These are phyloP conservation scores for Maudiozyma turicensis DNA, from an alignment of 805 yeast species.

Conservation along the genomic window DNA sequence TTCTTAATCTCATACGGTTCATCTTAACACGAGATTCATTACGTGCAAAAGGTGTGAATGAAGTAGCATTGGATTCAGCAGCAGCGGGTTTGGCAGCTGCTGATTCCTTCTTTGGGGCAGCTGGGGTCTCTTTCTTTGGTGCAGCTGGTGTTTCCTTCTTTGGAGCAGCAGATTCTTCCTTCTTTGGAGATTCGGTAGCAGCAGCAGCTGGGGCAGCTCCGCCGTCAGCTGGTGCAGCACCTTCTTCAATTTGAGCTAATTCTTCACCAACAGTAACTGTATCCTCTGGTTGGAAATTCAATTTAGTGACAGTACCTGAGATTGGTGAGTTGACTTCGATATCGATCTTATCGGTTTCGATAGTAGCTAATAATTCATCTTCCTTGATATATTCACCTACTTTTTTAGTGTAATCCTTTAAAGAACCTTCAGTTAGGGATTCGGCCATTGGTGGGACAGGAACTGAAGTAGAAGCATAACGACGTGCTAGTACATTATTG, in stretches of 20 bases:
- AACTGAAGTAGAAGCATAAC: slow-evolving; percentile 41
- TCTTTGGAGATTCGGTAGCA: slow-evolving; percentile 15
- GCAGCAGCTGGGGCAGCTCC: slow-evolving; percentile 32
- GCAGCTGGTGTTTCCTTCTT: slow-evolving; percentile 27
- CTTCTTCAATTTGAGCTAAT: slow-evolving; percentile 74
- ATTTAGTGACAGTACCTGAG: slow-evolving; percentile 78
- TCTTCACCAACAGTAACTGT: slow-evolving; percentile 96
- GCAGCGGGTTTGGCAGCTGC: slow-evolving; percentile 16
- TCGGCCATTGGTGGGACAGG: slow-evolving; percentile 99
- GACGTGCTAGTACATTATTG: slow-evolving; percentile 3
- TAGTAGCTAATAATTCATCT: slow-evolving; percentile 91
- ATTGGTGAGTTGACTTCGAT: slow-evolving; percentile 94
- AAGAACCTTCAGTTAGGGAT: slow-evolving; percentile 93
- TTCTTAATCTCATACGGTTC: slow-evolving; percentile 99
- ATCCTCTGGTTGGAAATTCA: slow-evolving; percentile 76
- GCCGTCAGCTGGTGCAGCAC: slow-evolving; percentile 49
- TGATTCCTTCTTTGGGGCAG: slow-evolving; percentile 15
- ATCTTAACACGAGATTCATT: slow-evolving; percentile 86
- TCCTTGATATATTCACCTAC: slow-evolving; percentile 82
- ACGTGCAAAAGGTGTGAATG: slow-evolving; percentile 58
- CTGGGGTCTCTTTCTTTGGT: slow-evolving; percentile 30
- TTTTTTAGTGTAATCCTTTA: slow-evolving; percentile 54
- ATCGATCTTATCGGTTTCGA: slow-evolving; percentile 97
- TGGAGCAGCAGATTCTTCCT: slow-evolving; percentile 14
- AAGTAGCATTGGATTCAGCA: slow-evolving; percentile 25